phyloP scores from a whole-genome alignment of 768 basidiomycete species.

The Pulveroboletus sp. region DNA sequence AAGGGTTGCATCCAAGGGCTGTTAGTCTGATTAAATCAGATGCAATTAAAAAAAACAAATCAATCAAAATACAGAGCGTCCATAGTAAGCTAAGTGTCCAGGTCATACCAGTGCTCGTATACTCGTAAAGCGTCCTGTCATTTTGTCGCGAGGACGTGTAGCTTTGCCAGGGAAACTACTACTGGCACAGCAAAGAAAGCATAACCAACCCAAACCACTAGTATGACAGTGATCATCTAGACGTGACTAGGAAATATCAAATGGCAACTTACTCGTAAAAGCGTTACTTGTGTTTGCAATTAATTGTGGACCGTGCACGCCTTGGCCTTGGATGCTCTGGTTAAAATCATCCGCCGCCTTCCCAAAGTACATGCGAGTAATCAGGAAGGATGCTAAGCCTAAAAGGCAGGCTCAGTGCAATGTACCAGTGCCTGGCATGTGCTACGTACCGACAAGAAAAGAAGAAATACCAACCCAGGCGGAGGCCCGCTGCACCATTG shows the following conservation, averaged over 20 bases:
- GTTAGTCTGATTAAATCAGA: neutral
- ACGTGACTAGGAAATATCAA: neutral
- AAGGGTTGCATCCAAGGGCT: neutral
- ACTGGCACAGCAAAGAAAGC: slow-evolving; percentile 70
- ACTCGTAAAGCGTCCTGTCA: slow-evolving; percentile 18
- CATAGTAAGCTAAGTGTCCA: neutral
- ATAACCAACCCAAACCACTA: slow-evolving; percentile 79
- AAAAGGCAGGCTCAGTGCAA: neutral
- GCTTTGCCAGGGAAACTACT: slow-evolving; percentile 60
- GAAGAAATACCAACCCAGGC: slow-evolving; percentile 76
- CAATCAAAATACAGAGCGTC: neutral
- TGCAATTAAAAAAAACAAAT: neutral
- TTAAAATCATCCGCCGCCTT: slow-evolving; percentile 80
- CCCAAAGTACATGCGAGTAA: slow-evolving; percentile 77
- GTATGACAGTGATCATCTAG: neutral
- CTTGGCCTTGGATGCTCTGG: slow-evolving; percentile 48
- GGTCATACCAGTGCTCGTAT: neutral
- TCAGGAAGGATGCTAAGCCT: slow-evolving; percentile 67
- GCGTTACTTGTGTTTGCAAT: slow-evolving; percentile 63
- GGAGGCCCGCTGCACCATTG: slow-evolving; percentile 50
- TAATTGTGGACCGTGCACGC: slow-evolving; percentile 51
- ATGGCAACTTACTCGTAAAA: slow-evolving; percentile 58
- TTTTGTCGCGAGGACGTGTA: slow-evolving; percentile 53
- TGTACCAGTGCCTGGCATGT: neutral
- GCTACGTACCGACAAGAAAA: slow-evolving; percentile 60